Conservation (phyloP, 2,329 filamentous ascomycete genomes). For the Diplodia sapinea region DNA sequence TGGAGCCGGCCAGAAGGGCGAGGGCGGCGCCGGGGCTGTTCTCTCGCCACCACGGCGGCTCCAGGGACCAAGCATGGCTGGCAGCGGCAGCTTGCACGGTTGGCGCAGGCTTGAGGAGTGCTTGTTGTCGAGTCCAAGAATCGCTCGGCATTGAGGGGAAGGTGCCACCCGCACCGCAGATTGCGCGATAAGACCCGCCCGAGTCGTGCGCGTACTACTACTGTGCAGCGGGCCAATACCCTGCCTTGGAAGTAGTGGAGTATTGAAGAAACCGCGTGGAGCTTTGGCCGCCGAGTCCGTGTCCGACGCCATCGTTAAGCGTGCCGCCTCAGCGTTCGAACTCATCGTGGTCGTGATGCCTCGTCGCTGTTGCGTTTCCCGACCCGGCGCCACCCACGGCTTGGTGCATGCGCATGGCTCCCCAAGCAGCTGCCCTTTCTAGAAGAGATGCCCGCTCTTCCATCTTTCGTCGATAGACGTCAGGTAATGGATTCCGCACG, state of each 20-base stretch:
- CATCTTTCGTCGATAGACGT: background rate
- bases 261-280: background rate
- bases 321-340: background rate
- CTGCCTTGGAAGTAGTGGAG: background rate
- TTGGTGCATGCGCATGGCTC: background rate
- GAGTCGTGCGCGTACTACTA: conserved; percentile 2
- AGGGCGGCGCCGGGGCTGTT: background rate
- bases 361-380: background rate
- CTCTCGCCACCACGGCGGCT: background rate
- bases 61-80: conserved; percentile 8
- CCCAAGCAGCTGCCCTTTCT: background rate
- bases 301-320: background rate
- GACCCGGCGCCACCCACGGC: background rate
- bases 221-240: background rate
- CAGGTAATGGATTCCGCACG: background rate
- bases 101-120: conserved; percentile 20
- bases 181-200: conserved; percentile 19
- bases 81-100: background rate
- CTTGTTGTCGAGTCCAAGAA: background rate
- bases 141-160: conserved; percentile 15
- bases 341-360: background rate
- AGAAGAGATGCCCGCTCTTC: background rate
- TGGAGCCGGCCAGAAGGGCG: background rate
- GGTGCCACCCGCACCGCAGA: conserved; percentile 2
- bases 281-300: background rate